These are phyloP conservation scores for Borealophlyctis nickersoniae DNA, from an alignment of 192 early-diverging fungal genomes.

Conservation along the genomic window DNA sequence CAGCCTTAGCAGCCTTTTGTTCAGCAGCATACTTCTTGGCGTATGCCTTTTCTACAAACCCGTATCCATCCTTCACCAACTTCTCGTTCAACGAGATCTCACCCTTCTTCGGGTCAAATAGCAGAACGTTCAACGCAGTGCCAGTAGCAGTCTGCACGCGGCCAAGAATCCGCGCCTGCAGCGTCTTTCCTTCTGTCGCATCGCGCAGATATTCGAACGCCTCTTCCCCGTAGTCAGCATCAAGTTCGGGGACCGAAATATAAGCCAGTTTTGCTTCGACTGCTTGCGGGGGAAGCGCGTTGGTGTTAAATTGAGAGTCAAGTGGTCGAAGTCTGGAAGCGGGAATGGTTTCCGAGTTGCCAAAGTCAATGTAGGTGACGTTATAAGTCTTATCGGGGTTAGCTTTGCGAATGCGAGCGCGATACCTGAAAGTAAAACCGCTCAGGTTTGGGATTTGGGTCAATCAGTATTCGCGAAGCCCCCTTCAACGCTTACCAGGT, in stretches of 20 bases:
- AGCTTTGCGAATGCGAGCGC: constrained; percentile 73
- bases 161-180: constrained; percentile 40
- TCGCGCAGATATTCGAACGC: constrained; percentile 70
- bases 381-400: constrained; percentile 58
- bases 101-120: constrained; percentile 25
- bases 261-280: constrained; percentile 83
- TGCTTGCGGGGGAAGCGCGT: constrained; percentile 61
- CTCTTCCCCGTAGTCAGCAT: constrained; percentile 75
- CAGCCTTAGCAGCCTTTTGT: constrained; percentile 33
- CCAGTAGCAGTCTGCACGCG: constrained; percentile 20
- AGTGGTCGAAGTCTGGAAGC: constrained; percentile 71
- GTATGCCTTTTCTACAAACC: constrained; percentile 30
- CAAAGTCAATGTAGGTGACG: constrained; percentile 91
- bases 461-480: no score
- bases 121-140: constrained; percentile 33
- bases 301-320: constrained; percentile 59
- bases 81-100: constrained; percentile 37
- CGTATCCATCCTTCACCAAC: constrained; percentile 42
- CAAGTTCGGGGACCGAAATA: constrained; percentile 57
- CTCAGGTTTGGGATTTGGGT: background rate
- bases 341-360: constrained; percentile 83
- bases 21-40: constrained; percentile 40
- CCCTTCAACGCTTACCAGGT: constrained; percentile 50
- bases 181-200: constrained; percentile 44
- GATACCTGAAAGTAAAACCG: constrained; percentile 53